Evolutionary conservation across 495 filamentous ascomycete genomes (phyloP).

Genomic region (Thozetella sp.): DNA sequence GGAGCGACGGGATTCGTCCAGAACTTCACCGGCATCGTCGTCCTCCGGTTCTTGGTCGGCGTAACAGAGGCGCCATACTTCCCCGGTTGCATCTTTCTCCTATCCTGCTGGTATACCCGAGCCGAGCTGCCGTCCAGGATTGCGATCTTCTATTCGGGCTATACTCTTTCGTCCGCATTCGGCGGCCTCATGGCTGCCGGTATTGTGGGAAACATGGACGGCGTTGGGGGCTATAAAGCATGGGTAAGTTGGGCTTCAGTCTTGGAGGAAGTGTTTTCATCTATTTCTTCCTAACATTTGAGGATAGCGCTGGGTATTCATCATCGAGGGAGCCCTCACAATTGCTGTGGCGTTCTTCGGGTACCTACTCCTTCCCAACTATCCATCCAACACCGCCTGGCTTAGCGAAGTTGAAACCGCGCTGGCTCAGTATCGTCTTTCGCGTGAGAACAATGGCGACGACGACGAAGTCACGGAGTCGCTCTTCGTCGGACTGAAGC

Average conservation of each 20-base stretch:
- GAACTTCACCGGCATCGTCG: not conserved
- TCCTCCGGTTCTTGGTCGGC: slow-evolving; percentile 35
- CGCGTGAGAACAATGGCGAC: slow-evolving; percentile 43
- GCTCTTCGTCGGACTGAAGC: slow-evolving; percentile 50
- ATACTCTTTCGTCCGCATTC: slow-evolving; percentile 53
- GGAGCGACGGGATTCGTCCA: not conserved
- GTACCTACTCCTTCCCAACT: slow-evolving; percentile 57
- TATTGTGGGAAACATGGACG: slow-evolving; percentile 45
- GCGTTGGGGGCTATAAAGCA: slow-evolving; percentile 44
- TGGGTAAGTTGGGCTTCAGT: slow-evolving; percentile 29
- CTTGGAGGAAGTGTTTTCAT: not conserved
- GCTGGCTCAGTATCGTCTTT: slow-evolving; percentile 44
- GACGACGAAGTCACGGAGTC: slow-evolving; percentile 43
- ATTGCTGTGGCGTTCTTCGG: slow-evolving; percentile 15
- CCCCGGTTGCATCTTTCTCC: slow-evolving; percentile 29
- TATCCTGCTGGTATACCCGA: slow-evolving; percentile 45
- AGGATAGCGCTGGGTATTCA: slow-evolving; percentile 54
- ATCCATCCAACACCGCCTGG: slow-evolving; percentile 53
- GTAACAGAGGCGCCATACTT: slow-evolving; percentile 41
- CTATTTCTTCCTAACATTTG: not conserved
- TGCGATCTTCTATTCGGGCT: slow-evolving; percentile 19
- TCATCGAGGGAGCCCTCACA: slow-evolving; percentile 57
- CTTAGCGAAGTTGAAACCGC: slow-evolving; percentile 47
- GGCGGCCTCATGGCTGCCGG: slow-evolving; percentile 47
- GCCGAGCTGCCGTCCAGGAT: slow-evolving; percentile 39